Conservation (phyloP, 1,284 basidiomycete species). For the Anthracocystis setariae region DNA sequence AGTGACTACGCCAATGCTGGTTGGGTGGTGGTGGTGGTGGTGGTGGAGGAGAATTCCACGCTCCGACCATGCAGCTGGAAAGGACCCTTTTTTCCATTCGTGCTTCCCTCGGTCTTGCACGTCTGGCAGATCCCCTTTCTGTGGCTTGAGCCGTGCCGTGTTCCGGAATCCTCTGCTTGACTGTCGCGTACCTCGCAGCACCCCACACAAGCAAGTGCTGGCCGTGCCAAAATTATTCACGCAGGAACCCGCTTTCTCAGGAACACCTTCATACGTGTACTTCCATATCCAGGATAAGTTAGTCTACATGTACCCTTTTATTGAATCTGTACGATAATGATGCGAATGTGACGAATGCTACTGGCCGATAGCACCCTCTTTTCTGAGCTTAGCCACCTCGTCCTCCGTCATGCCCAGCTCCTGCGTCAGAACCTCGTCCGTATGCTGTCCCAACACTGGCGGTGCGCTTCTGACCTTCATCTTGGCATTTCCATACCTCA, state of each 20-base stretch:
- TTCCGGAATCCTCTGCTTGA: too few relatives aligned
- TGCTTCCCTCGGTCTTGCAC: neutral
- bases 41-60: neutral
- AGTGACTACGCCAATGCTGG: neutral
- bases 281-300: too few relatives aligned
- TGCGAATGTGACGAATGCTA: slow-evolving; percentile 6
- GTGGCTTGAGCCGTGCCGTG: too few relatives aligned
- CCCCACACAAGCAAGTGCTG: neutral
- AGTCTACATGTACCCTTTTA: too few relatives aligned
- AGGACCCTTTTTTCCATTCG: neutral
- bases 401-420: slow-evolving; percentile 77
- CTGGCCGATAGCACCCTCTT: slow-evolving; percentile 49
- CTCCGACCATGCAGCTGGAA: neutral
- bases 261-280: too few relatives aligned
- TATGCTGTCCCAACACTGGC: slow-evolving; percentile 68
- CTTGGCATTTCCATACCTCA: slow-evolving; percentile 84
- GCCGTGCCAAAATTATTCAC: too few relatives aligned
- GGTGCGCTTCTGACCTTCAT: slow-evolving; percentile 63
- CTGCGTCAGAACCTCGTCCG: slow-evolving; percentile 67
- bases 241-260: too few relatives aligned
- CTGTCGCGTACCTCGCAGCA: too few relatives aligned
- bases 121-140: neutral
- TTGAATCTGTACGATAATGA: neutral
- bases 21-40: neutral
- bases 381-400: slow-evolving; percentile 73